phyloP scores from a whole-genome alignment of 768 basidiomycete genomes.

The Wakefieldia striispora region DNA sequence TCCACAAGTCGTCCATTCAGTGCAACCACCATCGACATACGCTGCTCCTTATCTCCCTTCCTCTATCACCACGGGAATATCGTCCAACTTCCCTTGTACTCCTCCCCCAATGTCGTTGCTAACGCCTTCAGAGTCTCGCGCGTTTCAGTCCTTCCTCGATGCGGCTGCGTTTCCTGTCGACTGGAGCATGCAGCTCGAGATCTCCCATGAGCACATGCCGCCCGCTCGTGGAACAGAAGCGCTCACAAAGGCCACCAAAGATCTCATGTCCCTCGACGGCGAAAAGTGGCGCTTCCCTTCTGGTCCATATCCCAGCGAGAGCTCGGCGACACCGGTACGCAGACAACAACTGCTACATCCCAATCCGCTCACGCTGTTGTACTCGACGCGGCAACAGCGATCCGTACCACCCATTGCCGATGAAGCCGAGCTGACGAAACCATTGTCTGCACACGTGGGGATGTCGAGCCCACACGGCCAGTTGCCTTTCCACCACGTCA shows the following conservation, averaged over 20 bases:
- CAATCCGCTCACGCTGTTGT: conserved; percentile 13
- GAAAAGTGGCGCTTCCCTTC: conserved; percentile 38
- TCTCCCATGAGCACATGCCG: conserved; percentile 44
- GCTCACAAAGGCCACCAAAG: conserved; percentile 76
- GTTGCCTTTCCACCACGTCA: conserved; percentile 19
- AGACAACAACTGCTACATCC: conserved; percentile 19
- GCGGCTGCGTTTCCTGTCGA: conserved; percentile 41
- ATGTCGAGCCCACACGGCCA: conserved; percentile 12
- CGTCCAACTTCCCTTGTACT: background rate
- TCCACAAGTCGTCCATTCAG: conserved; percentile 17
- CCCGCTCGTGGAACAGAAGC: conserved; percentile 58
- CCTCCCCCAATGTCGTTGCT: conserved; percentile 53
- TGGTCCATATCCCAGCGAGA: conserved; percentile 8
- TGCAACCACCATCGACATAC: conserved; percentile 11
- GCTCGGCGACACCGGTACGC: conserved; percentile 8
- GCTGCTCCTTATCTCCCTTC: background rate
- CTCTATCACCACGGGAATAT: background rate
- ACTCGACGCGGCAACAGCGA: conserved; percentile 20
- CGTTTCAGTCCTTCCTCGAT: conserved; percentile 69
- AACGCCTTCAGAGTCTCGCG: conserved; percentile 62
- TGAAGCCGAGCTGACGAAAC: conserved; percentile 1
- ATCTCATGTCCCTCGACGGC: conserved; percentile 71
- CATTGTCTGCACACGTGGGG: conserved; percentile 3
- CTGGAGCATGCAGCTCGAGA: conserved; percentile 43
- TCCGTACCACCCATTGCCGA: conserved; percentile 7